These are phyloP conservation scores for Dichotomocladium elegans DNA, from an alignment of 371 early-diverging fungal species.

Conservation along the genomic window DNA sequence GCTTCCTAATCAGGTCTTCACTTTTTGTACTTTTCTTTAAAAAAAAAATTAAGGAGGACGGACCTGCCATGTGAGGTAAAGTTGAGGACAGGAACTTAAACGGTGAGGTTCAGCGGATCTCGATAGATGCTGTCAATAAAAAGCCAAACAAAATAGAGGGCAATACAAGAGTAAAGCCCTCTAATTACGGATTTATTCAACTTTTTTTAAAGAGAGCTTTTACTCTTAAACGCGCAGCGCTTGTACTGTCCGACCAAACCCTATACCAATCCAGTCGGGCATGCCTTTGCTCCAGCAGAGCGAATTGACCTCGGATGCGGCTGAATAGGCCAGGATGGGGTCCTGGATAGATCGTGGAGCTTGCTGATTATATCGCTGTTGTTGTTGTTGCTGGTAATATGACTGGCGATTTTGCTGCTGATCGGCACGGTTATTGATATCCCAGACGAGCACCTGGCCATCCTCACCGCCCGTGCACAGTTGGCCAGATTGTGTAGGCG, in stretches of 20 bases:
- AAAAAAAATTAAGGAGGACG: too few relatives aligned
- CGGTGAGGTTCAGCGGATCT: too few relatives aligned
- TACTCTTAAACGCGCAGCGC: slow-evolving; percentile 56
- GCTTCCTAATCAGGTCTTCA: too few relatives aligned
- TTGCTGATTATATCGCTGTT: too few relatives aligned
- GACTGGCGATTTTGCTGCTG: slow-evolving; percentile 15
- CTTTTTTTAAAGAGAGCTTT: too few relatives aligned
- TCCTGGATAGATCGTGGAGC: slow-evolving; percentile 47
- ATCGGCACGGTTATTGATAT: slow-evolving; percentile 53
- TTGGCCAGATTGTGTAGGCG: slow-evolving; percentile 72
- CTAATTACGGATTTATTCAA: too few relatives aligned
- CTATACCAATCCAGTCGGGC: slow-evolving; percentile 78
- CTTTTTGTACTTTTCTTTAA: too few relatives aligned
- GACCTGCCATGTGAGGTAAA: too few relatives aligned
- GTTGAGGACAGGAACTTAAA: too few relatives aligned
- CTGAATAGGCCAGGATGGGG: slow-evolving; percentile 69
- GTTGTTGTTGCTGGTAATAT: slow-evolving; percentile 21
- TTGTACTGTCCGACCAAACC: slow-evolving; percentile 61
- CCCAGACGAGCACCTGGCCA: slow-evolving; percentile 78
- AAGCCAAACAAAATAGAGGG: too few relatives aligned
- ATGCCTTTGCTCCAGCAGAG: slow-evolving; percentile 65
- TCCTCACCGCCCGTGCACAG: slow-evolving; percentile 80
- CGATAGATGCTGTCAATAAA: too few relatives aligned
- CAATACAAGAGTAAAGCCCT: too few relatives aligned
- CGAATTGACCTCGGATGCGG: slow-evolving; percentile 68